phyloP scores from a whole-genome alignment of 768 basidiomycete species.

The Leccinum truebloodii region DNA sequence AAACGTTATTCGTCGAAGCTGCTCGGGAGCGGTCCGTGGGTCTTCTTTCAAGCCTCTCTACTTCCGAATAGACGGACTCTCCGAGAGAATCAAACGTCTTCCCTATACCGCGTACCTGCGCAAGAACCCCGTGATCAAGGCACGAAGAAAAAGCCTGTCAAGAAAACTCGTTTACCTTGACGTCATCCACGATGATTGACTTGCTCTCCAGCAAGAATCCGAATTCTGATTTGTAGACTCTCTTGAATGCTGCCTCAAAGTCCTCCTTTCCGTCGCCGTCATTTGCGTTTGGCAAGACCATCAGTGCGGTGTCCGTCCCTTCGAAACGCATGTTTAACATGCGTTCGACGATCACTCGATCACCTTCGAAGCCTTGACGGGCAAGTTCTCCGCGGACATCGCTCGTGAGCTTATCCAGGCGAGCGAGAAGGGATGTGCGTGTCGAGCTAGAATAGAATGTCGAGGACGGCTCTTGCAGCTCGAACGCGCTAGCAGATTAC shows the following conservation, averaged over 20 bases:
- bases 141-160: not conserved
- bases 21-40: slow-evolving; percentile 43
- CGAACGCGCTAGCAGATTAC: slow-evolving; percentile 61
- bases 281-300: slow-evolving; percentile 63
- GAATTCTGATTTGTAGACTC: slow-evolving; percentile 82
- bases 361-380: slow-evolving; percentile 78
- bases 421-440: slow-evolving; percentile 51
- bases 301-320: slow-evolving; percentile 90
- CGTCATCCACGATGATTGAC: slow-evolving; percentile 83
- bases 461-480: slow-evolving; percentile 89
- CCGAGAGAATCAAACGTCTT: slow-evolving; percentile 86
- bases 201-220: slow-evolving; percentile 90
- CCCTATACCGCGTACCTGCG: slow-evolving; percentile 82
- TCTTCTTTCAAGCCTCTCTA: slow-evolving; percentile 50
- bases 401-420: slow-evolving; percentile 67
- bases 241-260: slow-evolving; percentile 78
- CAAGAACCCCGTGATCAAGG: not conserved
- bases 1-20: slow-evolving; percentile 63
- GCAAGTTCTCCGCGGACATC: slow-evolving; percentile 67
- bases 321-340: slow-evolving; percentile 94
- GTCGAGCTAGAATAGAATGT: slow-evolving; percentile 69
- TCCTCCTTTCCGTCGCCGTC: slow-evolving; percentile 63
- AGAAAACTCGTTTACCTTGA: slow-evolving; percentile 57
- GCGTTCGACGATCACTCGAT: slow-evolving; percentile 72
- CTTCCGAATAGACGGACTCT: slow-evolving; percentile 75